Percentiles rank a stretch among this genome's conserved stretches.
These are phyloP conservation scores for Aspergillus sp. DNA, from an alignment of 2,329 filamentous ascomycete species.

Conservation along the genomic window DNA sequence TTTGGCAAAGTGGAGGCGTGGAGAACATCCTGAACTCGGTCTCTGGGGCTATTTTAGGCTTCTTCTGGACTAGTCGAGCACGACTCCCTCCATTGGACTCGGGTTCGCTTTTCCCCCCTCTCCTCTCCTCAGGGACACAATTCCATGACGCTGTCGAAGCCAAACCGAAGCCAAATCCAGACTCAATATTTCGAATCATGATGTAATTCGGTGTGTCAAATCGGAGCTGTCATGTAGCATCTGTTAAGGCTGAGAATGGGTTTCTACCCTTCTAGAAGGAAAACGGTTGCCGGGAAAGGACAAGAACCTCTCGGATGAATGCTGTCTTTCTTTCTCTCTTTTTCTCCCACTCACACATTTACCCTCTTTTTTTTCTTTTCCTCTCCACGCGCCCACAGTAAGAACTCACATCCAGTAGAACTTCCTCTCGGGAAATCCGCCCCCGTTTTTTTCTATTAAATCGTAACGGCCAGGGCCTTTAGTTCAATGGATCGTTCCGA, in stretches of 20 bases:
- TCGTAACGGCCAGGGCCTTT: conserved; percentile 6
- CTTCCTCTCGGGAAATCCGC: not conserved
- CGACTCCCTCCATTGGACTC: conserved; percentile 1
- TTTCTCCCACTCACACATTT: too few species aligned
- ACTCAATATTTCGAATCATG: conserved; percentile 7
- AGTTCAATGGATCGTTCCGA: conserved; percentile 1
- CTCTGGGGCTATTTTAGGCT: conserved; percentile 5
- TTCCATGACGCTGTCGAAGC: not conserved
- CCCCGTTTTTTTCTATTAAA: not conserved
- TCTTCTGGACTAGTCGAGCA: conserved; percentile 6
- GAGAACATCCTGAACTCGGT: conserved; percentile 15
- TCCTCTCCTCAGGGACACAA: not conserved
- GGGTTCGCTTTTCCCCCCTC: not conserved
- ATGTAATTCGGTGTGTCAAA: conserved; percentile 12
- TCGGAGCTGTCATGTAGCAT: conserved; percentile 13
- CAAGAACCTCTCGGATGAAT: not conserved
- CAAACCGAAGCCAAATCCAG: not conserved
- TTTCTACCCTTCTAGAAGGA: conserved; percentile 13
- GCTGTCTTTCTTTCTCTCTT: not conserved
- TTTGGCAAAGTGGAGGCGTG: conserved; percentile 23
- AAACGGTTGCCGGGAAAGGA: not conserved
- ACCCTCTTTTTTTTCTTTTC: too few species aligned
- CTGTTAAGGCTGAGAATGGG: conserved; percentile 11
- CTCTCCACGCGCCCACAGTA: too few species aligned
- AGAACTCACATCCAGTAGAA: not conserved